A percentile compares a stretch with the other conserved stretches of the same genome.
phyloP scores from a whole-genome alignment of 2,329 filamentous ascomycete species.

The Curvularia sp. region DNA sequence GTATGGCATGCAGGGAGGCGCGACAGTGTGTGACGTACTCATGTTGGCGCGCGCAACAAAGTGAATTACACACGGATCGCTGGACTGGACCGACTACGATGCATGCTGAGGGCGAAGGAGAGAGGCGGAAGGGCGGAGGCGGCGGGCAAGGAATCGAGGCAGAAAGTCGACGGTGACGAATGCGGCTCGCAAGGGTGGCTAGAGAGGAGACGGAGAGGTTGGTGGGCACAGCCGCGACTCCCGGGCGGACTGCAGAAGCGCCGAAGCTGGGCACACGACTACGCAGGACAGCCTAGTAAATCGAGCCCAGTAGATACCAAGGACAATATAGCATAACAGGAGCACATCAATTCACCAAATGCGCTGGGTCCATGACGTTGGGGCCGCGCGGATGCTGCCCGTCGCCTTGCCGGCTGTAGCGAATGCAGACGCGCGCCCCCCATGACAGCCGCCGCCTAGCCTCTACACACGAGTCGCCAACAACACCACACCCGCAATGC shows the following conservation, averaged over 20 bases:
- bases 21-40: slow-evolving; percentile 46
- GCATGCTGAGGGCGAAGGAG: slow-evolving; percentile 24
- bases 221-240: slow-evolving; percentile 19
- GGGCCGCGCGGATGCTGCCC: not conserved
- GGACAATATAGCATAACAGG: too few species aligned
- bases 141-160: not conserved
- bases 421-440: not conserved
- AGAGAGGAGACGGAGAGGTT: slow-evolving; percentile 24
- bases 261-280: slow-evolving; percentile 11
- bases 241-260: slow-evolving; percentile 8
- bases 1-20: slow-evolving; percentile 2
- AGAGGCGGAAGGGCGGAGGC: not conserved
- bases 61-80: slow-evolving; percentile 23
- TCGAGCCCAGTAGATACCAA: too few species aligned
- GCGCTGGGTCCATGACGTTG: not conserved
- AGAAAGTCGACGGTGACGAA: slow-evolving; percentile 4
- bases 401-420: not conserved
- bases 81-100: slow-evolving; percentile 15
- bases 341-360: too few species aligned
- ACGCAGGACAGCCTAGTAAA: not conserved
- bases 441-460: not conserved
- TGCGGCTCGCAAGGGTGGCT: slow-evolving; percentile 8
- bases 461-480: not conserved
- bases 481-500: not conserved
- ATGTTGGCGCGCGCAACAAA: slow-evolving; percentile 38